phyloP scores from a whole-genome alignment of 2,329 filamentous ascomycete genomes.

The Cercospora beticola region DNA sequence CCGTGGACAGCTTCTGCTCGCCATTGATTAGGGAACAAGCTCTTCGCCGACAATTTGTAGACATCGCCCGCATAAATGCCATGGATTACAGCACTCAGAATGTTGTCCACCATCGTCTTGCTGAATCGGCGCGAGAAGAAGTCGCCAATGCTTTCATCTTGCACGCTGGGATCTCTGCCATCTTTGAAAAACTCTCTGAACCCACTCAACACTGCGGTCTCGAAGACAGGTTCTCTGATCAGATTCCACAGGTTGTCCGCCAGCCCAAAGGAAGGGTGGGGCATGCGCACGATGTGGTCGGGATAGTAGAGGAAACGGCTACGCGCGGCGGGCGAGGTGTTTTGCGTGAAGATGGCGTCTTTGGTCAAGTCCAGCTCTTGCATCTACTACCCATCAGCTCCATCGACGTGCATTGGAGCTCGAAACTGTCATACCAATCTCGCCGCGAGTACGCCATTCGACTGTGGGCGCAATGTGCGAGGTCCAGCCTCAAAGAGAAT shows the following conservation, averaged over 20 bases:
- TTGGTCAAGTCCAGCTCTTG: constrained; percentile 57
- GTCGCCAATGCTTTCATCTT: constrained; percentile 70
- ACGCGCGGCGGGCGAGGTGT: constrained; percentile 51
- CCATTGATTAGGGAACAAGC: constrained; percentile 55
- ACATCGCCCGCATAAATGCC: constrained; percentile 93
- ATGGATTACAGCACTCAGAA: constrained; percentile 74
- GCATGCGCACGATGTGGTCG: constrained; percentile 70
- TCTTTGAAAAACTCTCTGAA: constrained; percentile 37
- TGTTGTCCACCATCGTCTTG: constrained; percentile 63
- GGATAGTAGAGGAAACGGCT: constrained; percentile 87
- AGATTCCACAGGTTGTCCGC: constrained; percentile 32
- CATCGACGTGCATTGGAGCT: constrained; percentile 16
- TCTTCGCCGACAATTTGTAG: constrained; percentile 71
- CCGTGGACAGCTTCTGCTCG: constrained; percentile 51
- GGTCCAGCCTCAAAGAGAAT: constrained; percentile 84
- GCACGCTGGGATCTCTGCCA: constrained; percentile 39
- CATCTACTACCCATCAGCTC: constrained; percentile 48
- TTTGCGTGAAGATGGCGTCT: constrained; percentile 57
- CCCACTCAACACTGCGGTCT: constrained; percentile 44
- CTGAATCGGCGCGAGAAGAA: constrained; percentile 61
- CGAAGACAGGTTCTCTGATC: constrained; percentile 56
- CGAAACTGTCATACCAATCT: constrained; percentile 61
- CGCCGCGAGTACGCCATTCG: constrained; percentile 64
- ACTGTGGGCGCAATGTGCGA: constrained; percentile 65
- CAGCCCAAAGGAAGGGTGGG: constrained; percentile 44